Evolutionary conservation across 306 rosid genomes (phyloP).

Genomic region (Cucurbita moschata): DNA sequence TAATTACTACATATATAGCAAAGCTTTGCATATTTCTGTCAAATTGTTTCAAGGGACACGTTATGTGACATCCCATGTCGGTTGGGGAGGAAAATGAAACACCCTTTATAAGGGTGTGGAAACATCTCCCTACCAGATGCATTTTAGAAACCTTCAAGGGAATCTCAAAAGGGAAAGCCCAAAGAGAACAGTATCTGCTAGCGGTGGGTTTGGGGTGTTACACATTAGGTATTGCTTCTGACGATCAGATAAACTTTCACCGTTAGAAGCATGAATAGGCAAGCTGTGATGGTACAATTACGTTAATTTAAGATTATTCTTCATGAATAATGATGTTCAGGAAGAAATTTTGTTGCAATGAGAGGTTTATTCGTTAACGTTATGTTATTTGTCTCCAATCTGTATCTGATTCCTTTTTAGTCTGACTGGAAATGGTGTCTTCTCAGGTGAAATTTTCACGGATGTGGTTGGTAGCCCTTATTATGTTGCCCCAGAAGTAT

Average conservation of each 20-base stretch:
- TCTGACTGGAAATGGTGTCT: background rate
- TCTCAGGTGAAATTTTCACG: slow-evolving; percentile 69
- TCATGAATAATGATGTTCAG: background rate
- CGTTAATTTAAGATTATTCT: background rate
- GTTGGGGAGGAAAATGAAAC: too few species aligned
- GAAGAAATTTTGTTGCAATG: background rate
- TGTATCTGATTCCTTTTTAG: background rate
- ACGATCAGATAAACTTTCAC: background rate
- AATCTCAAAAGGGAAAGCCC: too few species aligned
- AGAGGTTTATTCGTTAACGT: background rate
- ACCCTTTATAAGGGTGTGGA: too few species aligned
- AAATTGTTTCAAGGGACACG: background rate
- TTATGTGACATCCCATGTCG: too few species aligned
- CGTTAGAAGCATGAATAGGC: background rate
- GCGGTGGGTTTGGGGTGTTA: too few species aligned
- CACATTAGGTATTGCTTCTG: background rate
- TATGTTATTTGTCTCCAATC: background rate
- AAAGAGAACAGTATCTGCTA: too few species aligned
- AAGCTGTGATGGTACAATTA: background rate
- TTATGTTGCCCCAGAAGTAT: slow-evolving; percentile 96
- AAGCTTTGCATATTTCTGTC: background rate
- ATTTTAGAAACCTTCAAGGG: too few species aligned
- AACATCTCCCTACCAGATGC: too few species aligned
- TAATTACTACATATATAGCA: background rate
- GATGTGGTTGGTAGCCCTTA: slow-evolving; percentile 99